Base-by-base conservation (phyloP, 2,329 filamentous ascomycete species). In the Ramularia endophylla region DNA sequence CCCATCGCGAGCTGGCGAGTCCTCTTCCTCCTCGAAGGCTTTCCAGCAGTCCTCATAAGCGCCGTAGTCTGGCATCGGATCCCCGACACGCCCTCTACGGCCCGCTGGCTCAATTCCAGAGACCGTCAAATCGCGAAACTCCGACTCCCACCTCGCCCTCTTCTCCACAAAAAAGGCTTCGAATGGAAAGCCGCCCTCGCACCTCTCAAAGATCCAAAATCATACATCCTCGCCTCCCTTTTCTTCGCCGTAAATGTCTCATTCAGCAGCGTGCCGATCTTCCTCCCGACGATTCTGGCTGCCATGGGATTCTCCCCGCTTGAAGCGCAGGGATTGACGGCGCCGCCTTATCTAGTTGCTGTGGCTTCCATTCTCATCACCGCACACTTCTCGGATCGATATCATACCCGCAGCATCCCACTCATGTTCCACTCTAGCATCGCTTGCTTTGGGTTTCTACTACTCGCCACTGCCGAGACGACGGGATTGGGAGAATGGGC, bases 221-320 rank as follows among this genome's bases (percentile, higher is more conserved):
- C 77, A 43, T 90, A 86, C 67, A 70, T 90, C 30, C 85, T 85
- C 4, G 83, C 87, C 1, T 69, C 70, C 53, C 94, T 94, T 77
- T 86, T 94, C 71, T 88, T 94, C 69, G 79, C 83, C 62, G 81
- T 84, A 58, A 94, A 95, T 64, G 83, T 94, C 61, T 84, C 87
- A 9, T 95, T 94, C 68, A 81, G 81, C 57, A 90, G 85, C 16
- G 80, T 94, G 60, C 88, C 88, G 2, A 85, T 92, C 36, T 94
- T 94, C 60, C 74, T 94, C 2, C 87, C 87, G 27, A 87, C 84
- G 27, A 59, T 53, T 40, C 27, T 57, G 27, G 45, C 45, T 46
- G 71, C 67, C 45, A 80, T 94, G 86, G 85, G 85, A 44, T 83
- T 87, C 65, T 72, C 77, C 27, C 64, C 75, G 1, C 65, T 84